Conservation (phyloP, 192 early-diverging fungal genomes). For the Paraglomus brasilianum region DNA sequence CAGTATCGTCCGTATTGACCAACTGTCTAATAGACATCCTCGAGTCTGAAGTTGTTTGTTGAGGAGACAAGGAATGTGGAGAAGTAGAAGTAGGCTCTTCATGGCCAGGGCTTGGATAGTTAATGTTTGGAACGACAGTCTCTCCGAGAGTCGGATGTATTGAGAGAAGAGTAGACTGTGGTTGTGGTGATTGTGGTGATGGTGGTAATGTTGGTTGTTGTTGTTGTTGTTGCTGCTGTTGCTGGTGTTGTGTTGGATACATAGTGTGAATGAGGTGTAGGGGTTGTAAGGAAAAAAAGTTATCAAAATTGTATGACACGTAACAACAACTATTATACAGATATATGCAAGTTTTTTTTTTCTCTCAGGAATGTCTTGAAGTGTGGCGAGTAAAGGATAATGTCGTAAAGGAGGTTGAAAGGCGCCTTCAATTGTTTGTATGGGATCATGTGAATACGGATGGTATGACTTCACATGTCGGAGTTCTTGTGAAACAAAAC, state of each 20-base stretch:
- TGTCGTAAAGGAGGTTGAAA: too few relatives aligned
- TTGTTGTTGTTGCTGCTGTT: too few relatives aligned
- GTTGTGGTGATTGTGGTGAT: neutral
- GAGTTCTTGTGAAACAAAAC: too few relatives aligned
- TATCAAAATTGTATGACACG: neutral
- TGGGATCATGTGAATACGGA: too few relatives aligned
- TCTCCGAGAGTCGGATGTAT: conserved; percentile 3
- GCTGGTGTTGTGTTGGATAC: too few relatives aligned
- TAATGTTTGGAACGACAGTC: neutral
- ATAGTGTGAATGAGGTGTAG: too few relatives aligned
- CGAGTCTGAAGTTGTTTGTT: conserved; percentile 1
- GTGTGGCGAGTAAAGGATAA: neutral
- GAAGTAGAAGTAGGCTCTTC: neutral
- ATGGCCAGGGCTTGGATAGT: neutral
- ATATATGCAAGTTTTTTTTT: conserved; percentile 4
- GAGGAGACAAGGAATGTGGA: conserved; percentile 2
- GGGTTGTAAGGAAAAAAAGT: too few relatives aligned
- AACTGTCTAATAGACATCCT: conserved; percentile 29
- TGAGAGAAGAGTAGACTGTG: conserved; percentile 6
- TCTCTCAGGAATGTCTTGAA: conserved; percentile 2
- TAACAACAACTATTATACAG: neutral
- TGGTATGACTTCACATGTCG: too few relatives aligned
- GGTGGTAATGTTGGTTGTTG: too few relatives aligned
- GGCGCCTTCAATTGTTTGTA: too few relatives aligned
- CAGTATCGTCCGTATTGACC: neutral